phyloP scores from a whole-genome alignment of 129 eudicot genomes.

The Ambrosia artemisiifolia region DNA sequence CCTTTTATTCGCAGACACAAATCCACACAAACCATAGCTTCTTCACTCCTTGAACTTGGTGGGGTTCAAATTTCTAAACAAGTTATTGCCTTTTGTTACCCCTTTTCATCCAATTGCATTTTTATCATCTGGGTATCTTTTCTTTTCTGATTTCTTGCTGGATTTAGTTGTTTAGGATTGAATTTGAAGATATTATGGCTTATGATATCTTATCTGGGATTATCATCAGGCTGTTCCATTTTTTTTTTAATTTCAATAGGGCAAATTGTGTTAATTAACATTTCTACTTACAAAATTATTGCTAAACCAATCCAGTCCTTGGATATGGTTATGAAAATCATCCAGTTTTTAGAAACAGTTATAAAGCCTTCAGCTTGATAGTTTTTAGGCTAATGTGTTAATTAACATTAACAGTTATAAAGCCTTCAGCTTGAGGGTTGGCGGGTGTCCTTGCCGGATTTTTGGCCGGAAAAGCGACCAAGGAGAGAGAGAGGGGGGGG shows the following conservation, averaged over 20 bases:
- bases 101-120: slow-evolving; percentile 6
- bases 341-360: background rate
- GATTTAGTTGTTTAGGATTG: background rate
- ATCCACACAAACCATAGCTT: slow-evolving; percentile 31
- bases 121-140: background rate
- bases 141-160: slow-evolving; percentile 1
- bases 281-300: background rate
- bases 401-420: too few relatives aligned
- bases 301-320: background rate
- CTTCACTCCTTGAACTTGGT: slow-evolving; percentile 71
- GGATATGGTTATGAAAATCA: background rate
- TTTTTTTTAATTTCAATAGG: background rate
- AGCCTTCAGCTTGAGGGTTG: too few relatives aligned
- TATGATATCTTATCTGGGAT: background rate
- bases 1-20: slow-evolving; percentile 34
- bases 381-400: too few relatives aligned
- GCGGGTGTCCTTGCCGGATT: too few relatives aligned
- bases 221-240: background rate
- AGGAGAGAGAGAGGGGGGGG: too few relatives aligned
- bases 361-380: background rate
- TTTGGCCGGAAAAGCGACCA: too few relatives aligned
- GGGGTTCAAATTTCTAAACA: slow-evolving; percentile 69
- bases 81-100: slow-evolving; percentile 24
- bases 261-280: slow-evolving; percentile 3
- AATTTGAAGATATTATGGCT: background rate